These are phyloP conservation scores for Barbatosphaeria neglecta DNA, from an alignment of 495 filamentous ascomycete genomes.

Conservation along the genomic window DNA sequence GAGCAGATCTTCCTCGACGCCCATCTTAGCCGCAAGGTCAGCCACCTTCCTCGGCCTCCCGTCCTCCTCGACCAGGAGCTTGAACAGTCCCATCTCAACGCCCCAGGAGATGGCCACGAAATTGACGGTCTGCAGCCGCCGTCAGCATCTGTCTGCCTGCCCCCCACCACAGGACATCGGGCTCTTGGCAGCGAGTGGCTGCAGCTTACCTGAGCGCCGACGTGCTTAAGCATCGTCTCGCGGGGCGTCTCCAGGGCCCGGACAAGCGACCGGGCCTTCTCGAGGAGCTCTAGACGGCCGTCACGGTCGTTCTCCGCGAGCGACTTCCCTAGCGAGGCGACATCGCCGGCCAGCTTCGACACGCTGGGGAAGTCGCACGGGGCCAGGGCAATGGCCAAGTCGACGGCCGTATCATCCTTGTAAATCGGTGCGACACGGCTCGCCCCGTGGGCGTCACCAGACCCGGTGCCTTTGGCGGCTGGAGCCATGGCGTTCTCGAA, in stretches of 20 bases:
- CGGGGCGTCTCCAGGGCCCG: constrained; percentile 20
- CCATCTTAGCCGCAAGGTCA: constrained; percentile 3
- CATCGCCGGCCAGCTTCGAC: constrained; percentile 6
- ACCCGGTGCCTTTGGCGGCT: not conserved
- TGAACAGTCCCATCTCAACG: constrained; percentile 8
- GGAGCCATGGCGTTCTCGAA: not conserved
- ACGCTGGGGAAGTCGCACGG: constrained; percentile 7
- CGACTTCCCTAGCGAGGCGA: constrained; percentile 1
- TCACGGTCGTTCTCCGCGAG: constrained; percentile 4
- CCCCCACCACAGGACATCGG: too few species aligned
- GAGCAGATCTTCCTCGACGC: constrained; percentile 5
- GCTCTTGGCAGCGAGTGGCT: too few species aligned
- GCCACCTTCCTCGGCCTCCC: constrained; percentile 5
- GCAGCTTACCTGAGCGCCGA: constrained; percentile 18
- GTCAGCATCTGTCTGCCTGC: too few species aligned
- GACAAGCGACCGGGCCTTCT: constrained; percentile 13
- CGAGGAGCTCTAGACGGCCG: constrained; percentile 9
- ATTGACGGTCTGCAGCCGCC: constrained; percentile 5
- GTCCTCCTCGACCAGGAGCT: constrained; percentile 3
- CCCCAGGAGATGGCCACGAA: constrained; percentile 5
- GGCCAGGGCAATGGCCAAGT: constrained; percentile 5
- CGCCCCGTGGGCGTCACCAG: too few species aligned
- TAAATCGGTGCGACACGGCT: too few species aligned
- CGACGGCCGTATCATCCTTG: constrained; percentile 2
- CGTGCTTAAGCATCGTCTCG: constrained; percentile 22